A percentile compares a stretch with the other conserved stretches of the same genome.
Evolutionary conservation across 2,329 filamentous ascomycete species (phyloP).

Genomic region (Ophiosphaerella narmari): DNA sequence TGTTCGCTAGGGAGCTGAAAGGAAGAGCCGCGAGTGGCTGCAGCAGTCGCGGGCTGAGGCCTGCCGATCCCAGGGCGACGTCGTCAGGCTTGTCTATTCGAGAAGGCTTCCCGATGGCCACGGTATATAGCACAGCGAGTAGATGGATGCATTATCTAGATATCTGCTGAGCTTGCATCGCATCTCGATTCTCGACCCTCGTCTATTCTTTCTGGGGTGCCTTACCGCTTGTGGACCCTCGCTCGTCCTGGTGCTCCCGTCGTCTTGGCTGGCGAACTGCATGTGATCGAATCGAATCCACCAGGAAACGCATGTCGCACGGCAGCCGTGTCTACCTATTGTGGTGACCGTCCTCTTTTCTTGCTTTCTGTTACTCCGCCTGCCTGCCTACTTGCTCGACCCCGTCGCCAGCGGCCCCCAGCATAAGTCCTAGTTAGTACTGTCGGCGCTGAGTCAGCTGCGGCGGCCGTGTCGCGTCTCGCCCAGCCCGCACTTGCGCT

Average conservation of each 20-base stretch:
- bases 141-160: too few relatives aligned
- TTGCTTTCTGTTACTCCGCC: slow-evolving; percentile 4
- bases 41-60: slow-evolving; percentile 1
- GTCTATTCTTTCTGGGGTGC: slow-evolving; percentile 7
- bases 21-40: slow-evolving; percentile 7
- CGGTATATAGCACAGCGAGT: background rate
- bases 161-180: background rate
- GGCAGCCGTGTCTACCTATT: slow-evolving; percentile 23
- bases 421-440: too few relatives aligned
- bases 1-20: background rate
- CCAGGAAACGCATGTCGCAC: slow-evolving; percentile 34
- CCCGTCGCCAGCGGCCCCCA: too few relatives aligned
- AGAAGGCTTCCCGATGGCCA: slow-evolving; percentile 18
- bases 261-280: slow-evolving; percentile 31
- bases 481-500: background rate
- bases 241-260: slow-evolving; percentile 7
- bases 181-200: background rate
- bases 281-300: slow-evolving; percentile 40
- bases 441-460: background rate
- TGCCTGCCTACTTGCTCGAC: too few relatives aligned
- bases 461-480: background rate
- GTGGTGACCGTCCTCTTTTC: slow-evolving; percentile 6
- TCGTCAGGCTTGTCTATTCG: slow-evolving; percentile 20
- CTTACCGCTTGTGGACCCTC: slow-evolving; percentile 11
- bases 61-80: slow-evolving; percentile 2